Evolutionary conservation across 306 rosid species (phyloP), one percentile per base, ranked within the genome.

Genomic region (Vachellia pachyceras): DNA sequence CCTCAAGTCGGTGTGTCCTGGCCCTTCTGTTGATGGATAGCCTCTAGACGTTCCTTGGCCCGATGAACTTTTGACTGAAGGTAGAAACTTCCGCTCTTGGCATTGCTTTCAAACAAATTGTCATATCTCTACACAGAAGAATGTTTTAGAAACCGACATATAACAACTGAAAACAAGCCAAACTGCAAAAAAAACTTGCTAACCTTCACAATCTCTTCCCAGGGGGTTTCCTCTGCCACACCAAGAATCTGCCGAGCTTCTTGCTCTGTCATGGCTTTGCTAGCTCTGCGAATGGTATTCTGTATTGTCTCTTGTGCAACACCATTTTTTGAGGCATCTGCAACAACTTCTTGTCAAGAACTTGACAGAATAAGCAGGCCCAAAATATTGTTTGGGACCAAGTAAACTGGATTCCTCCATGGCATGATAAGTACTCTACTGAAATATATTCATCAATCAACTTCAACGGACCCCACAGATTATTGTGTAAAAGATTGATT

Each of bases 231-330:
- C 80, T 90, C 94, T 0, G 91, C 45, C 63, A 95, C 89, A 33
- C 97, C 97, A 10, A 95, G 97, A 87, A 93, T 91, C 89, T 93
- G 94, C 75, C 97, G 82, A 33, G 98, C 99, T 87, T 95, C 99
- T 85, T 91, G 91, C 87, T 93, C 91, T 1, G 95, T 87, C 95
- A 95, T 89, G 65, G 4, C 84, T 86, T 90, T 91, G 79, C 87
- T 70, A 70, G 82, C 91, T 77, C 90, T 82, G 25, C 88, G 88
- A 25, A 85, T 79, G 60, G 78, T 39, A 73, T 88, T 88, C 52
- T 88, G 89, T 79, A 90, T 44, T 13, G 92, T 81, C 82, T 90
- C 94, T 80, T 90, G 92, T 10, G 94, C 91, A 72, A 90, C 90
- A 65, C 92, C 92, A 39, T 87, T 61, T 72, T 88, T 88, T 8